phyloP scores from a whole-genome alignment of 108 stramenopile genomes.

The Hondaea fermentalgiana region DNA sequence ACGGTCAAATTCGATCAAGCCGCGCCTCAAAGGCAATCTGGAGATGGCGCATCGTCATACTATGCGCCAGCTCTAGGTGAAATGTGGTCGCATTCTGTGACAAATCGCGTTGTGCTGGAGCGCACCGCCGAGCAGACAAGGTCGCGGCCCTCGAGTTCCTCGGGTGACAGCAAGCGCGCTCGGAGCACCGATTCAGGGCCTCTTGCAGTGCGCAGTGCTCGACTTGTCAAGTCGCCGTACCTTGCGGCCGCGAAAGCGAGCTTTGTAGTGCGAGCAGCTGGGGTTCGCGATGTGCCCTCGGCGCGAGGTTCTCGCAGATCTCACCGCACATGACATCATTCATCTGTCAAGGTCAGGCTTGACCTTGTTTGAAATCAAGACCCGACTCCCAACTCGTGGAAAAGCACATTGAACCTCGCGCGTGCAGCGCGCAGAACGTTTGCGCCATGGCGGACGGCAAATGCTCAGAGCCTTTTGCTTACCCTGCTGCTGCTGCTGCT shows the following conservation, averaged over 20 bases:
- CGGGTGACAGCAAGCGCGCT: background rate
- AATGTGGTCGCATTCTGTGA: slow-evolving; percentile 83
- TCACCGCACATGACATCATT: no score
- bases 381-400: no score
- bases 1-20: slow-evolving; percentile 52
- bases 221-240: slow-evolving; percentile 65
- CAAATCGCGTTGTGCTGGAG: slow-evolving; percentile 63
- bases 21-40: background rate
- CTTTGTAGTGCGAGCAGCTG: slow-evolving; percentile 50
- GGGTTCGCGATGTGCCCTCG: slow-evolving; percentile 46
- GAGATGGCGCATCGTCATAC: slow-evolving; percentile 22
- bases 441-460: no score
- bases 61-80: slow-evolving; percentile 82
- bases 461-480: no score
- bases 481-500: no score
- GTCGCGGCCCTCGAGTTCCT: background rate
- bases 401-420: no score
- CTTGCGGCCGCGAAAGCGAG: slow-evolving; percentile 49
- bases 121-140: background rate
- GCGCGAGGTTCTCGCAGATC: no score
- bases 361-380: no score
- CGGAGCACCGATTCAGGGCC: no score
- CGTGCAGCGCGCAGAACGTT: no score
- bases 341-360: no score
- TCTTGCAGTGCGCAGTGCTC: slow-evolving; percentile 37